These are phyloP conservation scores for Apophysomyces ossiformis DNA, from an alignment of 371 early-diverging fungal genomes.

Conservation along the genomic window DNA sequence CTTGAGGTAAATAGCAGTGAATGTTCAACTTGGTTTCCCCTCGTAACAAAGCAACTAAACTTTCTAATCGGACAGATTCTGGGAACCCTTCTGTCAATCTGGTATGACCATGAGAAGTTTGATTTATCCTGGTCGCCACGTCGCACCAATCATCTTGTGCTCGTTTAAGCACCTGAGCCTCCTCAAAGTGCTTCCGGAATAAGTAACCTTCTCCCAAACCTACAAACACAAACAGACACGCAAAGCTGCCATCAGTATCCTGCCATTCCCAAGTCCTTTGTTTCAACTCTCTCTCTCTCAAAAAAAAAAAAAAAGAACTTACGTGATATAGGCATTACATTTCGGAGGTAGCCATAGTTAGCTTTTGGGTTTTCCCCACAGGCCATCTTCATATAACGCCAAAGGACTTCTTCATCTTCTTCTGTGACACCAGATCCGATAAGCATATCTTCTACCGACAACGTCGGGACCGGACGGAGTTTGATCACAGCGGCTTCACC, in stretches of 20 bases:
- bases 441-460: conserved; percentile 71
- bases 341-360: conserved; percentile 39
- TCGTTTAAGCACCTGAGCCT: conserved; percentile 58
- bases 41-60: conserved; percentile 59
- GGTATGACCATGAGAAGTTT: conserved; percentile 24
- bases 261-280: no score
- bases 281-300: conserved; percentile 12
- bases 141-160: conserved; percentile 86
- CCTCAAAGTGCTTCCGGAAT: conserved; percentile 65
- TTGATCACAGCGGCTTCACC: conserved; percentile 81
- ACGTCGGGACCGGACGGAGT: conserved; percentile 58
- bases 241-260: no score
- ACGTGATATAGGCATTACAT: conserved; percentile 49
- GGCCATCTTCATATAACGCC: conserved; percentile 89
- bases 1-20: conserved; percentile 62
- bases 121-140: conserved; percentile 48
- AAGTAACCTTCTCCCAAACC: conserved; percentile 78
- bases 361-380: conserved; percentile 86
- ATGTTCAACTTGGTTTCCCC: conserved; percentile 61
- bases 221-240: no score
- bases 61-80: conserved; percentile 50
- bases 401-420: conserved; percentile 51
- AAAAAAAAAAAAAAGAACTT: conserved; percentile 19
- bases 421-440: conserved; percentile 59
- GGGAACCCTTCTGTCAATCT: conserved; percentile 56